Evolutionary conservation across 75 land plant genomes (phyloP).

Genomic region (Ceratopteris richardii): DNA sequence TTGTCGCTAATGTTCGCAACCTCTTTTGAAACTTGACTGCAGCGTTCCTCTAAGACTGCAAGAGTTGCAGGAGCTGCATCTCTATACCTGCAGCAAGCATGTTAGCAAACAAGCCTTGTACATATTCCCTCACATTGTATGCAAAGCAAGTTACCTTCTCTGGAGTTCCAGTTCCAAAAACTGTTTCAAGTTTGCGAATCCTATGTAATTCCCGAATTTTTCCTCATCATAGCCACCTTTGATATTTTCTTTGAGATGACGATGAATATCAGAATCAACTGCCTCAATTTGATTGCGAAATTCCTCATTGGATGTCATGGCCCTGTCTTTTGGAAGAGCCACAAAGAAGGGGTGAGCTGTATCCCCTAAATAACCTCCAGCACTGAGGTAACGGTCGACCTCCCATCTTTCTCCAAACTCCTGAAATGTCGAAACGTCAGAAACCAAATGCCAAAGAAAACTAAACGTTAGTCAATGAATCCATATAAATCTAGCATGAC

Average conservation of each 20-base stretch:
- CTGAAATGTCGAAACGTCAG: slow-evolving; percentile 20
- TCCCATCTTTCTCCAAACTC: slow-evolving; percentile 94
- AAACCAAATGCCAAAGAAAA: too few relatives aligned
- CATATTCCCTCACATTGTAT: background rate
- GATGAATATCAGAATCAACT: slow-evolving; percentile 59
- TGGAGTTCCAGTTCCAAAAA: slow-evolving; percentile 84
- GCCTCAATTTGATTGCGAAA: slow-evolving; percentile 83
- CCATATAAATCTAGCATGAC: too few relatives aligned
- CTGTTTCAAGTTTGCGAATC: slow-evolving; percentile 56
- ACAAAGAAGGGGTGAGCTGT: slow-evolving; percentile 81
- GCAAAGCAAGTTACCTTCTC: slow-evolving; percentile 29
- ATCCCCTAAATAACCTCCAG: slow-evolving; percentile 94
- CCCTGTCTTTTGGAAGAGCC: slow-evolving; percentile 85
- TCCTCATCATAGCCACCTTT: slow-evolving; percentile 93
- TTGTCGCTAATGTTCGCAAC: slow-evolving; percentile 47
- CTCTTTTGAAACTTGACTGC: slow-evolving; percentile 61
- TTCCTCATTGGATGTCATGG: slow-evolving; percentile 66
- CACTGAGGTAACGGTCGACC: slow-evolving; percentile 84
- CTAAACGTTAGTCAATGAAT: background rate
- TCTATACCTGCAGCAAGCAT: slow-evolving; percentile 42
- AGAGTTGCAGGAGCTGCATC: slow-evolving; percentile 93
- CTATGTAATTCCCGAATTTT: slow-evolving; percentile 55
- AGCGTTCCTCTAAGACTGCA: slow-evolving; percentile 76
- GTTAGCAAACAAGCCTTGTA: background rate
- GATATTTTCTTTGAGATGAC: slow-evolving; percentile 58